A percentile compares a stretch with the other conserved stretches of the same genome.
Evolutionary conservation across 2,329 filamentous ascomycete genomes (phyloP).

Genomic region (Trichophyton rubrum): DNA sequence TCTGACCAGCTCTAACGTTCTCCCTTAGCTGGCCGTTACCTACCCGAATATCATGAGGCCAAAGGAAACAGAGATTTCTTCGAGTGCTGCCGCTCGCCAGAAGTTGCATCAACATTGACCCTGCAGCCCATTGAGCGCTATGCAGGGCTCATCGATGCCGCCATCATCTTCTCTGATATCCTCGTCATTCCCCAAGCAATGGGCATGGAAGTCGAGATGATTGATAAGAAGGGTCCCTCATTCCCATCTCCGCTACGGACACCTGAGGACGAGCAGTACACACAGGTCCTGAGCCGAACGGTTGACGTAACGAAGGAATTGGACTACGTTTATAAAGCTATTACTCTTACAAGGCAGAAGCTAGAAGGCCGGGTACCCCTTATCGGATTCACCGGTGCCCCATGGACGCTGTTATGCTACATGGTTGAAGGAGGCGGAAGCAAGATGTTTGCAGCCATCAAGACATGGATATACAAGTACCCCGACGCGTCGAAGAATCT

Average conservation of each 20-base stretch:
- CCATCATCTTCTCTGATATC: conserved; percentile 98
- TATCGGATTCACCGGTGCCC: conserved; percentile 92
- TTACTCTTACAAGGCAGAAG: conserved; percentile 81
- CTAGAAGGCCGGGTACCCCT: conserved; percentile 77
- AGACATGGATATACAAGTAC: conserved; percentile 94
- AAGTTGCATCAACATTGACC: conserved; percentile 85
- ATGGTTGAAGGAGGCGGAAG: conserved; percentile 97
- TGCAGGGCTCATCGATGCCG: conserved; percentile 79
- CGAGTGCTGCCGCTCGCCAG: conserved; percentile 86
- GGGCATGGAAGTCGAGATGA: conserved; percentile 98
- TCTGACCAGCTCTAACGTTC: neutral
- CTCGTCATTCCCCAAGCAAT: conserved; percentile 95
- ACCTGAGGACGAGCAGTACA: conserved; percentile 74
- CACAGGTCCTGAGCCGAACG: conserved; percentile 57
- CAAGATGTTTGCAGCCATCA: conserved; percentile 85
- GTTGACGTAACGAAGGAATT: conserved; percentile 79
- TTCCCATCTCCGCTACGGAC: conserved; percentile 74
- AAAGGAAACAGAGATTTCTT: conserved; percentile 92
- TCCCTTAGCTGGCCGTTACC: conserved; percentile 71
- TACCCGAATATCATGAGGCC: conserved; percentile 93
- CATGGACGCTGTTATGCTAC: conserved; percentile 95
- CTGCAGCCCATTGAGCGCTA: conserved; percentile 91
- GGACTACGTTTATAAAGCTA: conserved; percentile 90
- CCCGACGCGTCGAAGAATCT: conserved; percentile 66
- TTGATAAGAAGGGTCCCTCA: conserved; percentile 91